Percentiles rank a stretch among this genome's conserved stretches.
Evolutionary conservation across 345 rosid species (phyloP).

Genomic region (Populus alba): DNA sequence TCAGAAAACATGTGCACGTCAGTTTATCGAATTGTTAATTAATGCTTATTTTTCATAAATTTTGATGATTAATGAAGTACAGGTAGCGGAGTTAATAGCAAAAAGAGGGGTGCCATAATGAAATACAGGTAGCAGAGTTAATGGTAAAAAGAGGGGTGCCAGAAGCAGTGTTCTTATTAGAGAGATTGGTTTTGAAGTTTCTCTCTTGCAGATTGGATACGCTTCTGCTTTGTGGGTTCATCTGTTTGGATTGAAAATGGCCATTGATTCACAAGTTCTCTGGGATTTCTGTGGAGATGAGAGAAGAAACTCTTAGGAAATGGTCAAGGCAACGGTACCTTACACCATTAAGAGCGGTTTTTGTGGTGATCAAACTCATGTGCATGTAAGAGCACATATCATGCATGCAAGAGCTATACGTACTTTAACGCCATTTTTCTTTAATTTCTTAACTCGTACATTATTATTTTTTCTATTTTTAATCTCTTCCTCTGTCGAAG

Average conservation of each 20-base stretch:
- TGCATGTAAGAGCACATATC: conserved; percentile 25
- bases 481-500: conserved; percentile 22
- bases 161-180: conserved; percentile 36
- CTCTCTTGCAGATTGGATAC: conserved; percentile 69
- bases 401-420: no score
- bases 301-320: conserved; percentile 46
- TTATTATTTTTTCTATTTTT: no score
- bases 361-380: conserved; percentile 50
- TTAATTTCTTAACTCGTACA: no score
- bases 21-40: no score
- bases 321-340: conserved; percentile 50
- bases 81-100: no score
- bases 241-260: conserved; percentile 56
- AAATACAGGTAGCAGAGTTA: conserved; percentile 60
- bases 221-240: conserved; percentile 58
- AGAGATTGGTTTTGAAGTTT: conserved; percentile 39
- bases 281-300: conserved; percentile 50
- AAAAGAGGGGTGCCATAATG: no score
- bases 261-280: conserved; percentile 71
- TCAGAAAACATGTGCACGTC: no score
- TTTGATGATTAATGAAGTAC: no score
- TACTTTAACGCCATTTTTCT: no score
- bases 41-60: no score
- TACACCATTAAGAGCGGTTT: conserved; percentile 48
- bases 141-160: conserved; percentile 41